phyloP scores from a whole-genome alignment of 2,329 filamentous ascomycete genomes.

The Stagonosporopsis tanaceti region DNA sequence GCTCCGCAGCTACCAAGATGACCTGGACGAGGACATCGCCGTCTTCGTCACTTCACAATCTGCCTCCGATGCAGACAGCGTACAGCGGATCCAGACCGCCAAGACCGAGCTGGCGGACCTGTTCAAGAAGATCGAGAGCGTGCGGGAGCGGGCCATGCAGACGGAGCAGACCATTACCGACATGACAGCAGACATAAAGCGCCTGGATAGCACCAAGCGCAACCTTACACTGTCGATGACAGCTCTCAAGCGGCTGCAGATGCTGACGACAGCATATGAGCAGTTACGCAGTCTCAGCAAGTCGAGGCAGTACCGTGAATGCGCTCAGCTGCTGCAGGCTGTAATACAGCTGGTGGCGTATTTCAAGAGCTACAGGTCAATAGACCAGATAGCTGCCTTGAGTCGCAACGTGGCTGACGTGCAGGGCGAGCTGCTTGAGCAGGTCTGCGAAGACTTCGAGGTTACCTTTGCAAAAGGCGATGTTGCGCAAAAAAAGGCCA shows the following conservation, averaged over 20 bases:
- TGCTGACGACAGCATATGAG: slow-evolving; percentile 99
- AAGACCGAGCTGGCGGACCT: slow-evolving; percentile 88
- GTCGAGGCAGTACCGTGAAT: slow-evolving; percentile 91
- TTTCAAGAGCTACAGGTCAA: slow-evolving; percentile 97
- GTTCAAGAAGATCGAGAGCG: slow-evolving; percentile 93
- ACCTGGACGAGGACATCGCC: slow-evolving; percentile 79
- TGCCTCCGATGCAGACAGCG: slow-evolving; percentile 83
- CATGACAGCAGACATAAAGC: slow-evolving; percentile 99
- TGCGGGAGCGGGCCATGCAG: slow-evolving; percentile 85
- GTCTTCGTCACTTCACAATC: slow-evolving; percentile 77
- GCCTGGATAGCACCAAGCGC: slow-evolving; percentile 93
- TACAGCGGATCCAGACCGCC: slow-evolving; percentile 89
- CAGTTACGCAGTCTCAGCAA: slow-evolving; percentile 85
- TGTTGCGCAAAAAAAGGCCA: slow-evolving; percentile 71
- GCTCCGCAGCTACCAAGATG: slow-evolving; percentile 79
- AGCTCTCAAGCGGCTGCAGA: slow-evolving; percentile 93
- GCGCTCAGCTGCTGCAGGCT: slow-evolving; percentile 89
- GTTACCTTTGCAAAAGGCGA: slow-evolving; percentile 91
- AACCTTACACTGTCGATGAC: slow-evolving; percentile 98
- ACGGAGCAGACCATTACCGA: slow-evolving; percentile 96
- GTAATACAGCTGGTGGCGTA: slow-evolving; percentile 98
- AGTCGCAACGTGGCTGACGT: slow-evolving; percentile 93
- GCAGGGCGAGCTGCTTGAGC: slow-evolving; percentile 90
- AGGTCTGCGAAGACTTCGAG: slow-evolving; percentile 99
- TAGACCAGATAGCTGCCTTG: slow-evolving; percentile 94